phyloP scores from a whole-genome alignment of 768 basidiomycete genomes.

The Amanita phalloides region DNA sequence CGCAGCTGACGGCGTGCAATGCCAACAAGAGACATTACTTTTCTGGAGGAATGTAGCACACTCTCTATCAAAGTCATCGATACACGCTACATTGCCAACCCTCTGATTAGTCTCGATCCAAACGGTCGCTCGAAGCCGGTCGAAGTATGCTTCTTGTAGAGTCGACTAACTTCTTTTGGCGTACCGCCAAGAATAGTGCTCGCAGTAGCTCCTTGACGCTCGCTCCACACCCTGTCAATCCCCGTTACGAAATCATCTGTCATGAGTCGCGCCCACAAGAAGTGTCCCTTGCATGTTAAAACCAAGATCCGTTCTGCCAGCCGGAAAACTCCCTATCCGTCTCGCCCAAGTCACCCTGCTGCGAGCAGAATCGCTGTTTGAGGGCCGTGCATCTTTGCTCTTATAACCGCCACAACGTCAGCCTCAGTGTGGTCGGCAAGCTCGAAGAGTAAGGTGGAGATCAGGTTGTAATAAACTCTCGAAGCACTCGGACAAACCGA shows the following conservation, averaged over 20 bases:
- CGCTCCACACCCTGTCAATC: constrained; percentile 9
- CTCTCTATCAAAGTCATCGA: neutral
- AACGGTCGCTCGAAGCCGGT: constrained; percentile 4
- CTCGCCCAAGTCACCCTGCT: neutral
- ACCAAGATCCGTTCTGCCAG: neutral
- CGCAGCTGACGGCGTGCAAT: constrained; percentile 16
- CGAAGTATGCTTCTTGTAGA: constrained; percentile 12
- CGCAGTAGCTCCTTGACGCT: constrained; percentile 11
- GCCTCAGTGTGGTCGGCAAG: neutral
- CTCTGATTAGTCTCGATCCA: neutral
- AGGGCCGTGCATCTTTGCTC: neutral
- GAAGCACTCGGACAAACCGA: neutral
- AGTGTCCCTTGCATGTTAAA: constrained; percentile 17
- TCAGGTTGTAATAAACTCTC: neutral
- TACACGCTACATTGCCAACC: constrained; percentile 12
- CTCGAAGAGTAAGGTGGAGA: neutral
- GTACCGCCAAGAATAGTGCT: constrained; percentile 4
- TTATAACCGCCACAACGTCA: neutral
- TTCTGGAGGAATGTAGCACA: constrained; percentile 9
- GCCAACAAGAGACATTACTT: constrained; percentile 18
- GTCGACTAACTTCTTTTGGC: constrained; percentile 9
- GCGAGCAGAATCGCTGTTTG: neutral
- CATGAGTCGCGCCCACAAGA: constrained; percentile 19
- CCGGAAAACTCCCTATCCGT: neutral
- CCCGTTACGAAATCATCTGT: constrained; percentile 9